Base-by-base conservation (phyloP, 768 basidiomycete species). In the Leccinum disarticulatum region DNA sequence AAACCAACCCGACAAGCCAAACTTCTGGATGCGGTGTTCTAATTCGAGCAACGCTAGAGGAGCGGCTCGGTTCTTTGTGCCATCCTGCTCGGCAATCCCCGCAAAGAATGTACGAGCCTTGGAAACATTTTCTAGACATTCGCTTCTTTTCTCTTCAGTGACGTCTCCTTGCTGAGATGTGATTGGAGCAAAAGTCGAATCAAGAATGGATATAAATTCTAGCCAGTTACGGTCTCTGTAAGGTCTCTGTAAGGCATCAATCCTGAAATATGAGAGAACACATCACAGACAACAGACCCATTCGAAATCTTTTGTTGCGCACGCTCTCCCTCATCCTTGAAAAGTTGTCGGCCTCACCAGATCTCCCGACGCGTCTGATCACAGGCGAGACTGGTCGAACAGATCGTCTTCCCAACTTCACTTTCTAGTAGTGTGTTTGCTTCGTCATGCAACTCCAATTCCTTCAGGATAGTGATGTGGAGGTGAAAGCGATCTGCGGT, bases 221-320 rank as follows among this genome's bases (percentile, higher is more conserved):
- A 91, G 77, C 92, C 93, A 94, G 66, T 93, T 93, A 38, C 90
- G 87, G 66, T 93, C 89, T 38, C 91, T 83, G 56, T n/a, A 46
- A 22, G 22, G 22, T 22, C 22, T 22, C 22, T 11, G n/a, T 10
- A 31, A 48, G 62, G 22, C 1, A 31, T 86, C 48, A 59, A 49
- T 13, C 48, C 17, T 57, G 14, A 38, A 66, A 36, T 17, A 38
- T 46, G 35, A 60, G 52, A 61, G 56, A 61, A 14, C 63, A 55
- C 55, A 57, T 61, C 49, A 22, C 31, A 48, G 49, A n/a, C 8
- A 31, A 71, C 83, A 62, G 52, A 89, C 88, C 81, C 82, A 56
- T 88, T 83, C 46, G 72, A 60, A 52, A 91, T 88, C 54, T 80
- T 79, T 61, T 79, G 72, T 70, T 84, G 79, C 1, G 91, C 88